Conservation (phyloP, 2,329 filamentous ascomycete genomes). For the Drechslerella coelobrocha region DNA sequence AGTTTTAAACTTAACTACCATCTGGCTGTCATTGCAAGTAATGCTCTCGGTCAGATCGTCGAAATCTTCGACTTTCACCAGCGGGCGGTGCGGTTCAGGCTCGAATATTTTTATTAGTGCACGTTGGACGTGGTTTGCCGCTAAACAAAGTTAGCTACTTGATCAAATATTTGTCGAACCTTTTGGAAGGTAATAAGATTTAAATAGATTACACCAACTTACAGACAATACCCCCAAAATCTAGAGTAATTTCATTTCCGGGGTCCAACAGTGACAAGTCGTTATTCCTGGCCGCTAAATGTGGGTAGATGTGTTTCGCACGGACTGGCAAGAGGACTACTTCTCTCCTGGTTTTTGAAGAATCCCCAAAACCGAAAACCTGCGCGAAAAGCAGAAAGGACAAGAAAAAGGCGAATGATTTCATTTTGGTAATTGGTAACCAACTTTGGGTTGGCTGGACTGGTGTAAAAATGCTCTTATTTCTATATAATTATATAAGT, state of each 20-base stretch:
- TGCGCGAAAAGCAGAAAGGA: neutral
- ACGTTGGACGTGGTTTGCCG: conserved; percentile 3
- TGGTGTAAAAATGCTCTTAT: neutral
- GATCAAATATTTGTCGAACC: neutral
- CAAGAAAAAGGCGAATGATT: neutral
- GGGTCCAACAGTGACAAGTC: neutral
- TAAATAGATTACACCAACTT: no score
- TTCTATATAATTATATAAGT: neutral
- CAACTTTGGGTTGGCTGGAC: neutral
- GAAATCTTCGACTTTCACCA: conserved; percentile 32
- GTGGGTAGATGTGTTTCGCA: neutral
- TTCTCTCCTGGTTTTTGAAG: neutral
- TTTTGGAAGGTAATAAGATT: neutral
- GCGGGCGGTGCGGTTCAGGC: conserved; percentile 11
- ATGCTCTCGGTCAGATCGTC: conserved; percentile 20
- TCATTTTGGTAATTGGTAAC: neutral
- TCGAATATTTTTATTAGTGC: conserved; percentile 13
- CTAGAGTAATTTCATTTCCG: neutral
- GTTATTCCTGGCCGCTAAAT: neutral
- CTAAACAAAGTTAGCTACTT: neutral
- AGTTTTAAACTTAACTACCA: conserved; percentile 26
- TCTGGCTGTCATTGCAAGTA: conserved; percentile 6
- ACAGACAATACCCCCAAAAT: neutral
- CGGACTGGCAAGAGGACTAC: neutral
- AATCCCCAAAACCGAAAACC: neutral